Evolutionary conservation across 2,329 filamentous ascomycete genomes (phyloP).

Genomic region (Calonectria montana): DNA sequence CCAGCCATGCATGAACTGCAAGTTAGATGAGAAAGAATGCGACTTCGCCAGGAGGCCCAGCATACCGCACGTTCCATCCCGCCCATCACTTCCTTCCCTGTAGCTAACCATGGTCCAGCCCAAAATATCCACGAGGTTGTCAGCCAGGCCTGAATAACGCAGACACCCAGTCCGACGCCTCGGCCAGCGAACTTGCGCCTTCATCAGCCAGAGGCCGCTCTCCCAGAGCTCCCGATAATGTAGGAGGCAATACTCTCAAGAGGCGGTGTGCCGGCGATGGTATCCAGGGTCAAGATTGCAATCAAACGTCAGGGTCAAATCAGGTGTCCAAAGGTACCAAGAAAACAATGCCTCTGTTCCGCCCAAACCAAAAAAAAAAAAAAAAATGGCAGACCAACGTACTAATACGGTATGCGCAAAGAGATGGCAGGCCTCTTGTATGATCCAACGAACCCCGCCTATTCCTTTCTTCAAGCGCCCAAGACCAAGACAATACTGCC

Average conservation of each 20-base stretch:
- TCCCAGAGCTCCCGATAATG: slow-evolving; percentile 1
- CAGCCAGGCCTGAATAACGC: neutral
- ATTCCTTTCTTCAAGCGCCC: slow-evolving; percentile 37
- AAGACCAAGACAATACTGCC: slow-evolving; percentile 34
- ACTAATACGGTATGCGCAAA: neutral
- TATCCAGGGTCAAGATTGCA: neutral
- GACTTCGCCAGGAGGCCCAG: slow-evolving; percentile 35
- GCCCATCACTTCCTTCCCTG: neutral
- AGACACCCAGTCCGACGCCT: slow-evolving; percentile 7
- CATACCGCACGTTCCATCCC: slow-evolving; percentile 17
- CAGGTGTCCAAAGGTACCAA: neutral
- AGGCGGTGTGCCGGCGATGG: neutral
- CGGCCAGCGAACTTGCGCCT: neutral
- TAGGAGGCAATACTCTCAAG: neutral
- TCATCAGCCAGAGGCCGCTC: neutral
- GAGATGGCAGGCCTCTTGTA: neutral
- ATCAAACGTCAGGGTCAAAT: neutral
- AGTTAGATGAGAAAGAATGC: slow-evolving; percentile 39
- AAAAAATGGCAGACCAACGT: too few species aligned
- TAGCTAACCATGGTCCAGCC: slow-evolving; percentile 9
- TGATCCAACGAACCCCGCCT: slow-evolving; percentile 30
- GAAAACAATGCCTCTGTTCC: neutral
- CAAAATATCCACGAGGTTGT: neutral
- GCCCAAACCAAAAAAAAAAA: neutral
- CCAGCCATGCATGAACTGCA: slow-evolving; percentile 41